Percentiles rank a stretch among this genome's conserved stretches.
Evolutionary conservation across 2,329 filamentous ascomycete genomes (phyloP).

Genomic region (Penicillium sp.): DNA sequence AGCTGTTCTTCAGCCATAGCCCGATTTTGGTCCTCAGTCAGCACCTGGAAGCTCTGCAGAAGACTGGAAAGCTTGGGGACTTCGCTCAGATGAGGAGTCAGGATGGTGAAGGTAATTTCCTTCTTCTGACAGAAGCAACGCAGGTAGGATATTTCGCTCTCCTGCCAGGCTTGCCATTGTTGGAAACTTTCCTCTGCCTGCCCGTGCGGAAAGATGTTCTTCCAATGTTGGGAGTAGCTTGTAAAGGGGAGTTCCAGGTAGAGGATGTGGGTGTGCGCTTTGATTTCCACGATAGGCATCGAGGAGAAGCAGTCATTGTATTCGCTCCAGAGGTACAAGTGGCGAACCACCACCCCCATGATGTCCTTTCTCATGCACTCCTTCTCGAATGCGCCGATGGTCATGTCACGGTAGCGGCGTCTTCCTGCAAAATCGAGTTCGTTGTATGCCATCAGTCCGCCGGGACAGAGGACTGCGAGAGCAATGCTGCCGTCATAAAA

Average conservation of each 20-base stretch:
- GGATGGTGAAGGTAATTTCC: not conserved
- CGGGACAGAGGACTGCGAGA: not conserved
- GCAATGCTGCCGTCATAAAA: not conserved
- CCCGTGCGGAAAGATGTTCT: not conserved
- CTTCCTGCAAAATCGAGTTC: not conserved
- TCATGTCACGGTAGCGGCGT: not conserved
- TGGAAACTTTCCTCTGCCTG: not conserved
- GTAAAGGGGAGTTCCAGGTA: not conserved
- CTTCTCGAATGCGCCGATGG: not conserved
- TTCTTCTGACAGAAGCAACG: not conserved
- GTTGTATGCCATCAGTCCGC: not conserved
- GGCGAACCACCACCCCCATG: not conserved
- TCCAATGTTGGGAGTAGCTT: not conserved
- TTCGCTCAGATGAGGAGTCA: not conserved
- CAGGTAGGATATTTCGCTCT: not conserved
- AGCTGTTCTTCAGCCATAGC: not conserved
- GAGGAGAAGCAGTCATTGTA: not conserved
- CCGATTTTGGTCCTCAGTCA: not conserved
- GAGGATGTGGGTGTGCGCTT: not conserved
- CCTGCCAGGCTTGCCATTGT: not conserved
- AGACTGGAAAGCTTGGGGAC: not conserved
- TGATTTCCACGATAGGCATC: not conserved
- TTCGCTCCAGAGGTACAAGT: not conserved
- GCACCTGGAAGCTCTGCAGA: not conserved
- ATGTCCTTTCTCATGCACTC: not conserved